Base-by-base conservation (phyloP, 208 protist species). In the Leishmania gerbilli region DNA sequence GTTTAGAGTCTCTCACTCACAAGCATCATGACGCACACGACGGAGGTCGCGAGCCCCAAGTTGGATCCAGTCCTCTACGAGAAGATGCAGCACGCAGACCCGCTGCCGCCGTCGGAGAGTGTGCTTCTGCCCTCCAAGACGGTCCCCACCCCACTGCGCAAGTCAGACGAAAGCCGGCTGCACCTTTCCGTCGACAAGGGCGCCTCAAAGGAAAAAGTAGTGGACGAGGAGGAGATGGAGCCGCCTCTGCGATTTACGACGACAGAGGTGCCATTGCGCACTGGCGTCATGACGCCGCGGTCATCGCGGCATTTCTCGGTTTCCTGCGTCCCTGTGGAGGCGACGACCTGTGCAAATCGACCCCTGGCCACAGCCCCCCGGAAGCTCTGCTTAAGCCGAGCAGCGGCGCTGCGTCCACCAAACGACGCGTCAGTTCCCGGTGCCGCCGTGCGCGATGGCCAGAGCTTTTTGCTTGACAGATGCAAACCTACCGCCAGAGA, bases 381-480 rank as follows among this genome's bases (percentile, higher is more conserved):
- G 24, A 62, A 15, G 1, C 37, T 15, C 56, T 71, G 42, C 21
- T 62, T 60, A 24, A 69, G 55, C 5, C 77, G 62, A 42, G 56
- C 62, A 4, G 77, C 82, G 3, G 75, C 82, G 7, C 60, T 91
- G 64, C 42, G 31, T 8, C 77, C 85, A 2, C 80, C 84, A 5
- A 89, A 89, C 45, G 69, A 71, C n/a, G 37, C 75, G 19, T 84
- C 76, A 24, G 40, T 82, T 5, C 80, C 88, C 7, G 71, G 62
- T 2, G 68, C 80, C 19, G 89, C 84, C 13, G 75, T 93, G 37
- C 82, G 62, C 6, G 84, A 91, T 65, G 78, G 76, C 27, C 76
- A 80, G 27, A 85, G 74, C 79, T 90, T 93, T 75, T 76, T 93
- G 13, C 76, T 71, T 15, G 56, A 81, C 49, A 72, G 60, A 45